Base-by-base conservation (phyloP, 1,139 yeast genomes). In the Candida sp. region DNA sequence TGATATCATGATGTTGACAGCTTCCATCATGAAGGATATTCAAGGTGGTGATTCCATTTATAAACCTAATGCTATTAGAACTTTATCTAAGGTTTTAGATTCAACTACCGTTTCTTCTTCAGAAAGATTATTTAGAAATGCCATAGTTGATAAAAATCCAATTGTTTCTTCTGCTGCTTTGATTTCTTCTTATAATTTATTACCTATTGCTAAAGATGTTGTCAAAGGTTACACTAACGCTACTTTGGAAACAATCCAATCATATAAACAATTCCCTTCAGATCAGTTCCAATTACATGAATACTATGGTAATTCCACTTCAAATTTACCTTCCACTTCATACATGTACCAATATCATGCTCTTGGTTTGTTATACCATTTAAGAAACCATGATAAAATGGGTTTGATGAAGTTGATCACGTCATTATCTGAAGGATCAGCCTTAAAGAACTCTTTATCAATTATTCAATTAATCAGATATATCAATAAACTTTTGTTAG, bases 1-100 rank as follows among this genome's bases (percentile, higher is more conserved):
- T 56, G 97, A 93, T 67, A 89, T 89, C 44, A 80, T 93, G 66
- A 95, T 93, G 98, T 97, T 93, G 30, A 93, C 99, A 29, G 88
- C 97, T 5, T 88, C 97, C 21, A 91, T 93, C 58, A 95, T 93
- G 97, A 91, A 91, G 70, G 99, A 93, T 68, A 88, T 93, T 47
- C 97, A 95, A 68, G 84, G 85, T 48, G 91, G 91, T 51, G 96
- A 89, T 50, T 75, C 82, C 51, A 74, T 90, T 47, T 90, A 86
- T 67, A 89, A 91, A 61, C 97, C 99, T 45, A 87, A 93, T 63
- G 98, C 99, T 29, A 87, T 93, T 53, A 82, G 99, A 62, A 87
- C 99, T 0, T 77, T 93, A 56, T 82, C 91, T 21, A 81, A 95
- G 55, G 96, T 93, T 38, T 78, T 95, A 60, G 99, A 93, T 62